A percentile compares a stretch with the other conserved stretches of the same genome.
Evolutionary conservation across 2,329 filamentous ascomycete species (phyloP).

Genomic region (Davidsoniella australis): DNA sequence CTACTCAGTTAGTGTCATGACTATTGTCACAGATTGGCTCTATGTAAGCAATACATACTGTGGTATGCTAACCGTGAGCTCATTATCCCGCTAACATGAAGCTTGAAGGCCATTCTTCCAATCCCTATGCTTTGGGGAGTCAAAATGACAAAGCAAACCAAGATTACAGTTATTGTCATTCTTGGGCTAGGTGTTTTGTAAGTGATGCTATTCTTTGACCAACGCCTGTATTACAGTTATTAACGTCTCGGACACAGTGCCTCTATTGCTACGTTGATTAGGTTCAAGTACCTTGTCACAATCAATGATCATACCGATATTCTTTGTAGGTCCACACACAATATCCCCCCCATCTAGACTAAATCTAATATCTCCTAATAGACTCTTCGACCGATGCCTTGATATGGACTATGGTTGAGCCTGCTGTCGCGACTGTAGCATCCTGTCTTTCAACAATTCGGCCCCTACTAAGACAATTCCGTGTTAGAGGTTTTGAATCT

Average conservation of each 20-base stretch:
- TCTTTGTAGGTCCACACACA: slow-evolving; percentile 24
- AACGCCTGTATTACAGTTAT: neutral
- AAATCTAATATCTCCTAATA: neutral
- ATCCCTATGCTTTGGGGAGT: slow-evolving; percentile 38
- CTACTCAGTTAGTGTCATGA: slow-evolving; percentile 35
- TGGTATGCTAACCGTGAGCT: too few species aligned
- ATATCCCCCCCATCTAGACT: neutral
- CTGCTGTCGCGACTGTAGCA: slow-evolving; percentile 36
- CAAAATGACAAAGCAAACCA: slow-evolving; percentile 34
- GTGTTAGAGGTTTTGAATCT: slow-evolving; percentile 27
- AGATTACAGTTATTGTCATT: slow-evolving; percentile 32
- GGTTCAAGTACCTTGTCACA: slow-evolving; percentile 30
- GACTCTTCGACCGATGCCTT: slow-evolving; percentile 33
- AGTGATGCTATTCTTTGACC: slow-evolving; percentile 9
- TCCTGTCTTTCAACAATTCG: slow-evolving; percentile 37
- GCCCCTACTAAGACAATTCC: slow-evolving; percentile 32
- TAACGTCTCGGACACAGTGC: slow-evolving; percentile 21
- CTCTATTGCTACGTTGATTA: slow-evolving; percentile 35
- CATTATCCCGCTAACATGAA: neutral
- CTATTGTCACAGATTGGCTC: slow-evolving; percentile 35
- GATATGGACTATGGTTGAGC: slow-evolving; percentile 41
- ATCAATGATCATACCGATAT: slow-evolving; percentile 29
- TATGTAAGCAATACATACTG: slow-evolving; percentile 22
- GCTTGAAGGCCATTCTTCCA: slow-evolving; percentile 28
- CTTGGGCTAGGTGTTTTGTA: slow-evolving; percentile 34